A percentile compares a stretch with the other conserved stretches of the same genome.
phyloP scores from a whole-genome alignment of 2,329 filamentous ascomycete genomes.

The Cercospora nicotianae region DNA sequence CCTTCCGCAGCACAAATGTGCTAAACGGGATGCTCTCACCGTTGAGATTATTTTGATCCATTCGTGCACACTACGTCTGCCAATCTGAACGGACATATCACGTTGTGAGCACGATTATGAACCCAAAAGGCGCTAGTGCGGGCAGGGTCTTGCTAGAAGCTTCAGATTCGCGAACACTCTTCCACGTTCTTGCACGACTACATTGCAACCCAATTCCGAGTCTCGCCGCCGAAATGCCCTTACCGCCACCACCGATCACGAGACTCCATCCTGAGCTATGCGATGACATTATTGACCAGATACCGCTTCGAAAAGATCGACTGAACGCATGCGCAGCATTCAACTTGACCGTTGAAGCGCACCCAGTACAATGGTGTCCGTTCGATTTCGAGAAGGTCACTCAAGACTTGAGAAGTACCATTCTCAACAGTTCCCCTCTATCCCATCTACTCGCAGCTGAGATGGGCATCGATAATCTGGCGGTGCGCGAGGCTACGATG shows the following conservation, averaged over 20 bases:
- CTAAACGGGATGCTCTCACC: too few species aligned
- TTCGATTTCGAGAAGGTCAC: neutral
- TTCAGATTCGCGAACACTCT: neutral
- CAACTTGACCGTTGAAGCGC: neutral
- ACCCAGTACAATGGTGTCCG: neutral
- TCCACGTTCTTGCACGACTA: neutral
- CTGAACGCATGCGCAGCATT: neutral
- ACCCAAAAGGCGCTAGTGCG: too few species aligned
- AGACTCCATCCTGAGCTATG: neutral
- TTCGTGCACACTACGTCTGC: too few species aligned
- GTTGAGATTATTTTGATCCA: too few species aligned
- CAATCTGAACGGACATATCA: too few species aligned
- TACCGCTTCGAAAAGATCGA: neutral
- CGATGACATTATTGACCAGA: neutral
- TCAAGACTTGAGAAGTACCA: neutral
- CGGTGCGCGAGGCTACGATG: neutral
- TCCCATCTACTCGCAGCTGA: neutral
- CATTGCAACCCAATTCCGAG: neutral
- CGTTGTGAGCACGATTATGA: too few species aligned
- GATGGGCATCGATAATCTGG: neutral
- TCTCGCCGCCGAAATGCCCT: neutral
- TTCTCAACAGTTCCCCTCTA: neutral
- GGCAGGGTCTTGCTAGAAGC: too few species aligned
- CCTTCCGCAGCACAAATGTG: too few species aligned
- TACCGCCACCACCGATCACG: neutral